Evolutionary conservation across 2,329 filamentous ascomycete genomes (phyloP), one percentile per base, ranked within the genome.

Genomic region (Chaetomium olivaceum): DNA sequence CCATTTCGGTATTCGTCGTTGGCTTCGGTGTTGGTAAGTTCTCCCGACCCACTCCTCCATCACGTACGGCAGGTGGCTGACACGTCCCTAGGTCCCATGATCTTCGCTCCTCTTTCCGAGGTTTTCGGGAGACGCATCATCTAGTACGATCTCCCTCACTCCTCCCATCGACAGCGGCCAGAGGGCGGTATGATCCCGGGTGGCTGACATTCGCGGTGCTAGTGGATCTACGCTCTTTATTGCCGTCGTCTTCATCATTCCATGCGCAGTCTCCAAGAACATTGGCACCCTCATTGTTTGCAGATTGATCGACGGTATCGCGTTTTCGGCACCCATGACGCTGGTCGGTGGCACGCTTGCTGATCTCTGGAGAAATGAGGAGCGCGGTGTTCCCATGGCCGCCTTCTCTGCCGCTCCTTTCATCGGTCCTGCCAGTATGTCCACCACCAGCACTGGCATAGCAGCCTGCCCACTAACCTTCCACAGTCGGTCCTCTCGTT

Each of bases 291-390:
- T 96, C 8, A 81, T 96, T 6, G 88, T 92, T 29, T 92, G 89
- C 74, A 87, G 92, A 67, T 81, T 88, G 55, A 91, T 96, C 66
- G 91, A 92, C 68, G 92, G 92, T 55, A 91, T 95, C 63, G 90
- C 90, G 6, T 94, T 94, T 75, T 93, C 89, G 12, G 91, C 91
- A 0, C 91, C 92, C 2, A 94, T 96, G 89, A 94, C 91, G 0
- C 82, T 95, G 1, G 91, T 93, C 9, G 92, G 91, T 52, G 92
- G 92, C 9, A 94, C 91, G 0, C 79, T 96, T 6, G 90, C 91
- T 12, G 92, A 96, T 79, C 77, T 95, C n/a, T 96, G 91, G 91
- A 87, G 80, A 66, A 91, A 89, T 59, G 91, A 95, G 75, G 91
- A 96, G 77, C 85, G 92, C 61, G 92, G 91, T 73, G 89, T 95